phyloP scores from a whole-genome alignment of 1,284 basidiomycete genomes.

The Coriolopsis trogii region DNA sequence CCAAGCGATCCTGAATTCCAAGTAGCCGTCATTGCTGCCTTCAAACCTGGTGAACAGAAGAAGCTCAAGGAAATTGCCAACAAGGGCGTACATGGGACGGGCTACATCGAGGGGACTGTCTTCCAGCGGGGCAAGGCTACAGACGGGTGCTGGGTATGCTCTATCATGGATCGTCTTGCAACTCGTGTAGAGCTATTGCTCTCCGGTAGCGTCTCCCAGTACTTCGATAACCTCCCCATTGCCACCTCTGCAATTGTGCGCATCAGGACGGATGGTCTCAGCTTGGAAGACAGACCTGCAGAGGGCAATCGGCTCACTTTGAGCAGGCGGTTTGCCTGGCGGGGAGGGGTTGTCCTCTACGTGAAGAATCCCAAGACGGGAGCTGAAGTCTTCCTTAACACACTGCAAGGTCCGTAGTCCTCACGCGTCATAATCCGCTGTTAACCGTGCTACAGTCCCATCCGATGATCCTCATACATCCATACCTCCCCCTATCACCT shows the following conservation, averaged over 20 bases:
- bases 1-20: background rate
- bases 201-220: conserved; percentile 8
- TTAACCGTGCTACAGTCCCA: too few relatives aligned
- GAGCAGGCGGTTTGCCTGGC: conserved; percentile 13
- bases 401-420: background rate
- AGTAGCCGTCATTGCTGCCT: conserved; percentile 2
- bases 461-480: too few relatives aligned
- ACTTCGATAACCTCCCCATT: conserved; percentile 10
- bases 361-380: conserved; percentile 11
- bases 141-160: too few relatives aligned
- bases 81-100: conserved; percentile 22
- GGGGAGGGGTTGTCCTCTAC: conserved; percentile 4
- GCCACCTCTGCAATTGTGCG: conserved; percentile 14
- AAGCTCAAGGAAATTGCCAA: conserved; percentile 22
- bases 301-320: background rate
- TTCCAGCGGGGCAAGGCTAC: conserved; percentile 25
- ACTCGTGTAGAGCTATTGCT: conserved; percentile 13
- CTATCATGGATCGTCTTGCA: conserved; percentile 24
- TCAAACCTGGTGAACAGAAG: conserved; percentile 13
- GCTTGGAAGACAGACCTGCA: conserved; percentile 2
- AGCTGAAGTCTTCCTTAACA: conserved; percentile 7
- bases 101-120: conserved; percentile 43
- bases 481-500: background rate
- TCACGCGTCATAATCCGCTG: too few relatives aligned
- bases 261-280: conserved; percentile 5